Evolutionary conservation across 805 yeast species (phyloP).

Genomic region (Pichia exigua): DNA sequence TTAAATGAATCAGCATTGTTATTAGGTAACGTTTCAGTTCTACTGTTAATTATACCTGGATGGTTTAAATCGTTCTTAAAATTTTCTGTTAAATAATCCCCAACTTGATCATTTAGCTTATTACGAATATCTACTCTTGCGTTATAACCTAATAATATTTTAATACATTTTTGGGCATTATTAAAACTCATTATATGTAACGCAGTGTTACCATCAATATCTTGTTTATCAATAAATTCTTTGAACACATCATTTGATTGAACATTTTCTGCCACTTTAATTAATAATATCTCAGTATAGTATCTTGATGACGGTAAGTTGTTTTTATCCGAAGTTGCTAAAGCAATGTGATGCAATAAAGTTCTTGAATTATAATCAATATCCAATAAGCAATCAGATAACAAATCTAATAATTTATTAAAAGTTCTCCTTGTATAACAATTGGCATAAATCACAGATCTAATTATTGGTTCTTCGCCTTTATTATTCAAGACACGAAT

Average conservation of each 20-base stretch:
- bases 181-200: slow-evolving; percentile 43
- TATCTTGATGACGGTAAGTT: slow-evolving; percentile 75
- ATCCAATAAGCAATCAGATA: slow-evolving; percentile 71
- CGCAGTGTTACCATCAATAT: slow-evolving; percentile 49
- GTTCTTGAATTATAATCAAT: slow-evolving; percentile 69
- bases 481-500: slow-evolving; percentile 49
- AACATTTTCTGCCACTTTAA: slow-evolving; percentile 54
- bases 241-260: slow-evolving; percentile 55
- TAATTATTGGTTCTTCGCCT: slow-evolving; percentile 84
- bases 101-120: slow-evolving; percentile 36
- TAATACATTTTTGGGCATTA: slow-evolving; percentile 37
- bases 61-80: slow-evolving; percentile 8
- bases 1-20: slow-evolving; percentile 17
- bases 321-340: slow-evolving; percentile 54
- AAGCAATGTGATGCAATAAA: slow-evolving; percentile 79
- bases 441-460: slow-evolving; percentile 81
- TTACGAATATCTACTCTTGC: slow-evolving; percentile 46
- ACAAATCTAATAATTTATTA: slow-evolving; percentile 65
- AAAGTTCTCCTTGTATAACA: slow-evolving; percentile 76
- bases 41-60: slow-evolving; percentile 4
- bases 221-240: slow-evolving; percentile 49
- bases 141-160: slow-evolving; percentile 39
- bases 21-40: neutral
- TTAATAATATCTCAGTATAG: slow-evolving; percentile 68
- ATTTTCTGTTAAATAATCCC: slow-evolving; percentile 30